These are phyloP conservation scores for Ceratocystis papillata DNA, from an alignment of 2,329 filamentous ascomycete genomes.

Conservation along the genomic window DNA sequence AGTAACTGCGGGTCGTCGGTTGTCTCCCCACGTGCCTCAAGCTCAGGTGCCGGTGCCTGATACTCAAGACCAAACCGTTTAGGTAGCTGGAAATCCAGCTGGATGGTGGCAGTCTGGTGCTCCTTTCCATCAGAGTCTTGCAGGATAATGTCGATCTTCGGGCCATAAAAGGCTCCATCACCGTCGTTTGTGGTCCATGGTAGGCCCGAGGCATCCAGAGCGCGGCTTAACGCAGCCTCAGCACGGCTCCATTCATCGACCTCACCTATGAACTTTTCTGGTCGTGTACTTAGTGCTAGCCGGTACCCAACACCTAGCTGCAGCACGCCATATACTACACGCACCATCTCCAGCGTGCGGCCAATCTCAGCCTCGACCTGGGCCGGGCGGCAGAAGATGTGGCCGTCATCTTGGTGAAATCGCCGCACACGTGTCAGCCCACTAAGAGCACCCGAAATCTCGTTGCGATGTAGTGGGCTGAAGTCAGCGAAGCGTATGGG, in stretches of 20 bases:
- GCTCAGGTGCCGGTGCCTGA: slow-evolving; percentile 53
- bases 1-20: slow-evolving; percentile 41
- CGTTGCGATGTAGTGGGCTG: slow-evolving; percentile 75
- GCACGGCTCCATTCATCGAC: slow-evolving; percentile 50
- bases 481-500: slow-evolving; percentile 82
- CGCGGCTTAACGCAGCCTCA: slow-evolving; percentile 34
- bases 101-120: slow-evolving; percentile 79
- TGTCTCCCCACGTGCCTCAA: slow-evolving; percentile 44
- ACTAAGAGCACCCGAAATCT: slow-evolving; percentile 68
- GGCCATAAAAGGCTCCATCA: slow-evolving; percentile 82
- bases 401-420: slow-evolving; percentile 84
- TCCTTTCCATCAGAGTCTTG: slow-evolving; percentile 72
- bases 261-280: slow-evolving; percentile 68
- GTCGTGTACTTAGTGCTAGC: slow-evolving; percentile 67
- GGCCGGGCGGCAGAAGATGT: slow-evolving; percentile 73
- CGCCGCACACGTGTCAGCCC: slow-evolving; percentile 74
- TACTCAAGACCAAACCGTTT: slow-evolving; percentile 72
- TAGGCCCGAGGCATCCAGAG: slow-evolving; percentile 54
- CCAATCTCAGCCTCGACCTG: slow-evolving; percentile 67
- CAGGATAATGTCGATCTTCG: slow-evolving; percentile 81
- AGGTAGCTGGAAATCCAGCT: slow-evolving; percentile 81
- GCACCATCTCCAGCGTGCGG: slow-evolving; percentile 62
- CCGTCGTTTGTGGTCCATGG: slow-evolving; percentile 66
- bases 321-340: slow-evolving; percentile 59
- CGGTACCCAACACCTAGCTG: slow-evolving; percentile 58